A percentile compares a stretch with the other conserved stretches of the same genome.
Conservation (phyloP, 2,329 filamentous ascomycete genomes). For the Hymenoscyphus occultus region DNA sequence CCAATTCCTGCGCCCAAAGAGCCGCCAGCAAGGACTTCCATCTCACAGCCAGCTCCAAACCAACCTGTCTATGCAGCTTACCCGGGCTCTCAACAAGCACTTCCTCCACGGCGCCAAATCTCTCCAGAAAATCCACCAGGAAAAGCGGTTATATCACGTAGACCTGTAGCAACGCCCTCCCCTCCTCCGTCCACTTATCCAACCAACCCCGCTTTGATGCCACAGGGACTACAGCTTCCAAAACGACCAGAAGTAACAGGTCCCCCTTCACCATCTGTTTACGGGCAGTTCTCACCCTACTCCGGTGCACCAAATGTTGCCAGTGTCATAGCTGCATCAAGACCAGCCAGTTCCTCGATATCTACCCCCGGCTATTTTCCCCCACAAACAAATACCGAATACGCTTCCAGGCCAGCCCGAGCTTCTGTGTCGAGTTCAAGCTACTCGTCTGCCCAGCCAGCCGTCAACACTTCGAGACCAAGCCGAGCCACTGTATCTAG, state of each 20-base stretch:
- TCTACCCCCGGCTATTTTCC: background rate
- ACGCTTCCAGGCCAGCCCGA: background rate
- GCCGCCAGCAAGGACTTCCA: background rate
- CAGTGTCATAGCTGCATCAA: background rate
- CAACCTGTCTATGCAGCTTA: constrained; percentile 1
- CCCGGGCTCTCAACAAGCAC: background rate
- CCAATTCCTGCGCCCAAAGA: background rate
- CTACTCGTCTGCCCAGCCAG: background rate
- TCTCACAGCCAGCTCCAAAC: background rate
- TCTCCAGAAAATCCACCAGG: background rate
- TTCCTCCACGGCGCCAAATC: background rate
- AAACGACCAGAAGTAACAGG: background rate
- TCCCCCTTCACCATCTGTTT: background rate
- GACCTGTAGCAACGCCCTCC: background rate
- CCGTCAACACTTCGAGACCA: background rate
- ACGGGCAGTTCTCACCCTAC: background rate
- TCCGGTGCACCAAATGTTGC: background rate
- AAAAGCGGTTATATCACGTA: background rate
- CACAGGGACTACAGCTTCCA: background rate
- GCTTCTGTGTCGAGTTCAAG: background rate
- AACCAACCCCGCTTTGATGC: background rate
- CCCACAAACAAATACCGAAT: background rate
- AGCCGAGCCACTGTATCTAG: background rate
- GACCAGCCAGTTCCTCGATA: background rate
- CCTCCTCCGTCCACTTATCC: background rate